Evolutionary conservation across 495 filamentous ascomycete species (phyloP).

Genomic region (Penicillium angulare): DNA sequence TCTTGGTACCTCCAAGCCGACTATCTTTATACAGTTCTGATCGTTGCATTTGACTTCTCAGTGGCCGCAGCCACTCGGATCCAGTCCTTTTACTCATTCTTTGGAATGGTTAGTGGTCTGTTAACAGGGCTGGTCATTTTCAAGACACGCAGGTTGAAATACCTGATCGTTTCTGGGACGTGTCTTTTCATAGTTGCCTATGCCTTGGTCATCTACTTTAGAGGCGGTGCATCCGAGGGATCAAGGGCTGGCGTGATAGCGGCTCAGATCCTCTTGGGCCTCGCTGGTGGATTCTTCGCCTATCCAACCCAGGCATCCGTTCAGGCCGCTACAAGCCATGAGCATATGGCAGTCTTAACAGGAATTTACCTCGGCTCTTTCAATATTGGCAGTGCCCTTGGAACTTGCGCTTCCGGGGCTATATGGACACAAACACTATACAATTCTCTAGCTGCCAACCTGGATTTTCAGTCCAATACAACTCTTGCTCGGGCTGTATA

Average conservation of each 20-base stretch:
- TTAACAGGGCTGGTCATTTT: constrained; percentile 39
- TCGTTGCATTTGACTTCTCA: constrained; percentile 12
- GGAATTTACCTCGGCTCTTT: constrained; percentile 47
- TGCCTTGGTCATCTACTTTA: constrained; percentile 44
- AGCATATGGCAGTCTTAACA: constrained; percentile 49
- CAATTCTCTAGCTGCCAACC: constrained; percentile 18
- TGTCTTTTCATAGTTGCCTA: constrained; percentile 40
- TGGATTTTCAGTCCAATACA: constrained; percentile 2
- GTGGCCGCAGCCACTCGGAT: constrained; percentile 8
- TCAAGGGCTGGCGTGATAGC: constrained; percentile 42
- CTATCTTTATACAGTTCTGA: constrained; percentile 11
- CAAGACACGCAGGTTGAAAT: constrained; percentile 45
- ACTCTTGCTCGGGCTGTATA: constrained; percentile 4
- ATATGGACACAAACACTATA: constrained; percentile 53
- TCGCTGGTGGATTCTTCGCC: constrained; percentile 45
- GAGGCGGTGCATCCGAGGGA: constrained; percentile 27
- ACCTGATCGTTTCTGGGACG: constrained; percentile 39
- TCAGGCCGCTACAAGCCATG: constrained; percentile 36
- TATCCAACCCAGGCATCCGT: constrained; percentile 33
- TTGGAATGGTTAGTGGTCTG: constrained; percentile 6
- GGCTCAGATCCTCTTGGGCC: constrained; percentile 45
- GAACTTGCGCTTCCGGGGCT: constrained; percentile 45
- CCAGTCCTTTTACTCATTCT: constrained; percentile 8
- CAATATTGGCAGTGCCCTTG: constrained; percentile 51
- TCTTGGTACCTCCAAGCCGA: constrained; percentile 8